Percentiles rank a stretch among this genome's conserved stretches.
phyloP scores from a whole-genome alignment of 2,329 filamentous ascomycete species.

The Dryadomyces quercus-mongolicae region DNA sequence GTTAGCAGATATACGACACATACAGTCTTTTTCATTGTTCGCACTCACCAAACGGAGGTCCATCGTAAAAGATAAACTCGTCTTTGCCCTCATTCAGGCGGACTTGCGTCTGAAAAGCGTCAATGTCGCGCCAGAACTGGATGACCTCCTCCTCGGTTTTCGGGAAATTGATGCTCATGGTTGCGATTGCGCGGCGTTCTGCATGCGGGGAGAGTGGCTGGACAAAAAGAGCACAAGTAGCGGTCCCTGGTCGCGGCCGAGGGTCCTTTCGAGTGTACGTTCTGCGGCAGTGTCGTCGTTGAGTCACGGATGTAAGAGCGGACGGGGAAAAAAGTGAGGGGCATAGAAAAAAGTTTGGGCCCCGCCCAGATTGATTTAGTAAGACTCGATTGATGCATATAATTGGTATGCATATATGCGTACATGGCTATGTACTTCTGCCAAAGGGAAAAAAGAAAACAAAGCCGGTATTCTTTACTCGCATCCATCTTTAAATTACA shows the following conservation, averaged over 20 bases:
- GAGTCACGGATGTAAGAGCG: background rate
- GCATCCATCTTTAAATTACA: too few species aligned
- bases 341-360: constrained; percentile 1
- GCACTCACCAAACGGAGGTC: constrained; percentile 53
- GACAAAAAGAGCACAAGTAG: background rate
- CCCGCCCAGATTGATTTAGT: too few species aligned
- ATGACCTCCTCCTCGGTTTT: constrained; percentile 81
- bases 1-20: too few species aligned
- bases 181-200: background rate
- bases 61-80: constrained; percentile 92
- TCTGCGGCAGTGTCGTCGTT: background rate
- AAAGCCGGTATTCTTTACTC: too few species aligned
- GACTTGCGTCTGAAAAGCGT: constrained; percentile 66
- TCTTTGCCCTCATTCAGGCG: constrained; percentile 73
- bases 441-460: too few species aligned
- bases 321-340: constrained; percentile 4
- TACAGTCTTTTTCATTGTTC: too few species aligned
- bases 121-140: constrained; percentile 78
- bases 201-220: background rate
- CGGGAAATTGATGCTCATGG: constrained; percentile 79
- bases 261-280: too few species aligned
- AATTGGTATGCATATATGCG: too few species aligned
- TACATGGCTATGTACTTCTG: too few species aligned
- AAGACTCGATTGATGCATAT: too few species aligned
- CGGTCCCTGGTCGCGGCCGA: background rate